Conservation (phyloP, 2,329 filamentous ascomycete genomes). For the Apiospora malaysiana region DNA sequence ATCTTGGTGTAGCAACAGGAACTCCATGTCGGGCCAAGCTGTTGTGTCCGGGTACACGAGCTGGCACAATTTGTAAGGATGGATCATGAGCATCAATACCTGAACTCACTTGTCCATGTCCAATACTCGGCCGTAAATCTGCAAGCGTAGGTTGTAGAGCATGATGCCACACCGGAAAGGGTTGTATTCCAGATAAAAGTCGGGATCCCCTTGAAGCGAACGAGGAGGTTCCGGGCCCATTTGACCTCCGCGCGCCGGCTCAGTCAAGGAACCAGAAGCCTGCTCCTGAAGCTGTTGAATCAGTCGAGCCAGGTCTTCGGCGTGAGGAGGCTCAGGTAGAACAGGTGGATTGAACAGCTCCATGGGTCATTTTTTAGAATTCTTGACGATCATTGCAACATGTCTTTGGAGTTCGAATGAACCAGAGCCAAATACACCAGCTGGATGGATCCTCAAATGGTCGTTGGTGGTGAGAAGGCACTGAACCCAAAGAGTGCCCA, state of each 20-base stretch:
- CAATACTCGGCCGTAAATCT: background rate
- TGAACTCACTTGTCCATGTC: background rate
- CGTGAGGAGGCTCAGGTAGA: background rate
- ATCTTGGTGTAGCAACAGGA: background rate
- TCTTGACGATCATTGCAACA: background rate
- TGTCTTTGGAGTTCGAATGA: background rate
- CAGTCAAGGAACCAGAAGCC: background rate
- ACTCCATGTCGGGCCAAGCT: constrained; percentile 4
- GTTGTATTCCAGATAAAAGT: background rate
- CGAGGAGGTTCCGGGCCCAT: background rate
- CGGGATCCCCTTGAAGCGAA: background rate
- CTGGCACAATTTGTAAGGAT: constrained; percentile 8
- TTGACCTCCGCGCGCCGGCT: background rate
- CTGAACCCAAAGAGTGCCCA: background rate
- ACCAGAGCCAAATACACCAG: background rate
- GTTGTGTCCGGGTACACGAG: background rate
- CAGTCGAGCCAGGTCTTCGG: background rate
- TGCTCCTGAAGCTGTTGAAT: background rate
- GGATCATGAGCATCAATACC: background rate
- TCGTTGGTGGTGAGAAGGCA: background rate
- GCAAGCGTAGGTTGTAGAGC: background rate
- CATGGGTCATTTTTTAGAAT: background rate
- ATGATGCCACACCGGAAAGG: background rate
- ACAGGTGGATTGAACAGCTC: background rate
- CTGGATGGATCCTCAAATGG: too few relatives aligned